Percentiles rank a stretch among this genome's conserved stretches.
phyloP scores from a whole-genome alignment of 495 filamentous ascomycete genomes.

The Aspergillus diversus region DNA sequence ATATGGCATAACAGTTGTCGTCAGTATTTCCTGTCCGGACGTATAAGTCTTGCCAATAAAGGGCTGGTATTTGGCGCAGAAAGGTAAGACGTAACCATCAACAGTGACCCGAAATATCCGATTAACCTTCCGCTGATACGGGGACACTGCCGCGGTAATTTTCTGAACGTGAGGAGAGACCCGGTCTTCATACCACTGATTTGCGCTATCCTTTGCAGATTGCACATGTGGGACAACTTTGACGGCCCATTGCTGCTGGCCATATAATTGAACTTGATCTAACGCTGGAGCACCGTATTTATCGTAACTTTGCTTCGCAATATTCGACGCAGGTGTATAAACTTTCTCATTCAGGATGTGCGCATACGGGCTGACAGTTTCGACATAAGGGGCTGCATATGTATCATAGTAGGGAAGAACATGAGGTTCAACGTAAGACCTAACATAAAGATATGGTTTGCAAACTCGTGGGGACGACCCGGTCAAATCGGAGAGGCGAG shows the following conservation, averaged over 20 bases:
- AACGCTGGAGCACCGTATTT: constrained; percentile 80
- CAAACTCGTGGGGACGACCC: constrained; percentile 78
- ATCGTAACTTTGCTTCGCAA: constrained; percentile 64
- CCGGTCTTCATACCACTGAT: constrained; percentile 66
- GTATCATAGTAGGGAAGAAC: constrained; percentile 83
- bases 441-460: constrained; percentile 76
- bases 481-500: constrained; percentile 64
- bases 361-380: constrained; percentile 76
- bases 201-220: constrained; percentile 59
- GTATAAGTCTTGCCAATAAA: constrained; percentile 73
- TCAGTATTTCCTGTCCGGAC: constrained; percentile 64
- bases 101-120: constrained; percentile 66
- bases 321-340: constrained; percentile 64
- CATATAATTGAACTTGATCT: constrained; percentile 63
- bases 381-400: constrained; percentile 82
- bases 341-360: constrained; percentile 65
- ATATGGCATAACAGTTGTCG: constrained; percentile 74
- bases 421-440: constrained; percentile 71
- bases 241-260: constrained; percentile 75
- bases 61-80: constrained; percentile 71
- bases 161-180: constrained; percentile 76
- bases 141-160: constrained; percentile 56
- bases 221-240: constrained; percentile 73
- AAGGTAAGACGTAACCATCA: constrained; percentile 71
- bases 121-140: constrained; percentile 71